A percentile compares a stretch with the other conserved stretches of the same genome.
Evolutionary conservation across 164 flowering plant species (phyloP).

Genomic region (Sextonia rubra): DNA sequence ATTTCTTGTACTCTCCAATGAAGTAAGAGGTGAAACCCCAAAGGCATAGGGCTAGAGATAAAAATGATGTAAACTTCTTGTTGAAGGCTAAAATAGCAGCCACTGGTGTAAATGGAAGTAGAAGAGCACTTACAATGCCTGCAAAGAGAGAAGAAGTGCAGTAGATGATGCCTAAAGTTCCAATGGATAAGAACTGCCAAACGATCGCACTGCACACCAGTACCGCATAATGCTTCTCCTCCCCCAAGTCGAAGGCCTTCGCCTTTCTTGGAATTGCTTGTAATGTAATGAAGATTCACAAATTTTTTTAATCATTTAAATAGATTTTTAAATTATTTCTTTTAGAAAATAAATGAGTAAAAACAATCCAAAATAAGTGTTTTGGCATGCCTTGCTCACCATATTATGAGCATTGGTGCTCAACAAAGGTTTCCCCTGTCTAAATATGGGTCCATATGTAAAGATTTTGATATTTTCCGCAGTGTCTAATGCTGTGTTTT

Average conservation of each 20-base stretch:
- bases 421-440: too few relatives aligned
- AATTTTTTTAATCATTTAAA: too few relatives aligned
- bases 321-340: too few relatives aligned
- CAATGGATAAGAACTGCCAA: slow-evolving; percentile 11
- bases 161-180: slow-evolving; percentile 4
- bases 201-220: slow-evolving; percentile 4
- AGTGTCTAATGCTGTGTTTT: too few relatives aligned
- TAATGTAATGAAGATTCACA: not conserved
- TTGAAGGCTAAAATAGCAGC: slow-evolving; percentile 3
- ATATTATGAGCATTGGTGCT: too few relatives aligned
- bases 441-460: too few relatives aligned
- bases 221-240: slow-evolving; percentile 5
- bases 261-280: slow-evolving; percentile 9
- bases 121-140: not conserved
- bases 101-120: slow-evolving; percentile 1
- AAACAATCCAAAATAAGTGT: too few relatives aligned
- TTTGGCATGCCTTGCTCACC: too few relatives aligned
- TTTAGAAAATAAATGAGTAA: too few relatives aligned
- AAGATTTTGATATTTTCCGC: too few relatives aligned
- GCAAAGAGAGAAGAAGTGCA: slow-evolving; percentile 6
- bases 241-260: slow-evolving; percentile 3
- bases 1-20: slow-evolving; percentile 14
- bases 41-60: slow-evolving; percentile 2
- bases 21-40: slow-evolving; percentile 19
- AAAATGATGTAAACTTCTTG: slow-evolving; percentile 10